These are phyloP conservation scores for Aspergillus sp. DNA, from an alignment of 2,329 filamentous ascomycete genomes.

Conservation along the genomic window DNA sequence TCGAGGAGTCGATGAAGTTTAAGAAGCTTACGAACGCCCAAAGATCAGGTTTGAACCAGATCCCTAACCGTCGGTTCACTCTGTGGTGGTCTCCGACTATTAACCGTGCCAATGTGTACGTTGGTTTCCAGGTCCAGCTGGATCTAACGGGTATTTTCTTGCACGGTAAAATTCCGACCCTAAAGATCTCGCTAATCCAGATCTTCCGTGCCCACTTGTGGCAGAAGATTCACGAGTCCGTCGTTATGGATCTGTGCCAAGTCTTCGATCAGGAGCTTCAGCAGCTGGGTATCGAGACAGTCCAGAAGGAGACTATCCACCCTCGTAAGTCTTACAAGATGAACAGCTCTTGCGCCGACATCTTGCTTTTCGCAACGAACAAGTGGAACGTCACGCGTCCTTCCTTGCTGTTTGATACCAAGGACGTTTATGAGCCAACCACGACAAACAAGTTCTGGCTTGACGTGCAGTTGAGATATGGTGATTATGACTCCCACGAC, in stretches of 20 bases:
- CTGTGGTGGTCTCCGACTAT: conserved; percentile 96
- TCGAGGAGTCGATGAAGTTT: conserved; percentile 79
- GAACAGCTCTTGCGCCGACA: conserved; percentile 99
- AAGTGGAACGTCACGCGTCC: conserved; percentile 98
- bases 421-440: conserved; percentile 89
- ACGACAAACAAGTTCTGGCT: conserved; percentile 99
- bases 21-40: conserved; percentile 99
- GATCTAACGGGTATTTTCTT: conserved; percentile 98
- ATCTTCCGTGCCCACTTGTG: conserved; percentile 99
- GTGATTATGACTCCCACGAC: conserved; percentile 98
- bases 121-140: conserved; percentile 98
- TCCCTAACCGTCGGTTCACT: conserved; percentile 97
- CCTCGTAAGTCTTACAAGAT: conserved; percentile 99
- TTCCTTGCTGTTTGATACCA: conserved; percentile 91
- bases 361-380: conserved; percentile 92
- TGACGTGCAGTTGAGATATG: conserved; percentile 93
- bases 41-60: conserved; percentile 94
- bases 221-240: conserved; percentile 99
- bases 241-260: conserved; percentile 98
- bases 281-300: conserved; percentile 91
- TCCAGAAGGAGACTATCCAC: conserved; percentile 99
- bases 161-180: conserved; percentile 95
- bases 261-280: conserved; percentile 98
- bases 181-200: conserved; percentile 97
- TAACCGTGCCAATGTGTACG: conserved; percentile 94